Percentiles rank a stretch among this genome's conserved stretches.
These are phyloP conservation scores for Fusarium poae DNA, from an alignment of 2,329 filamentous ascomycete species.

Conservation along the genomic window DNA sequence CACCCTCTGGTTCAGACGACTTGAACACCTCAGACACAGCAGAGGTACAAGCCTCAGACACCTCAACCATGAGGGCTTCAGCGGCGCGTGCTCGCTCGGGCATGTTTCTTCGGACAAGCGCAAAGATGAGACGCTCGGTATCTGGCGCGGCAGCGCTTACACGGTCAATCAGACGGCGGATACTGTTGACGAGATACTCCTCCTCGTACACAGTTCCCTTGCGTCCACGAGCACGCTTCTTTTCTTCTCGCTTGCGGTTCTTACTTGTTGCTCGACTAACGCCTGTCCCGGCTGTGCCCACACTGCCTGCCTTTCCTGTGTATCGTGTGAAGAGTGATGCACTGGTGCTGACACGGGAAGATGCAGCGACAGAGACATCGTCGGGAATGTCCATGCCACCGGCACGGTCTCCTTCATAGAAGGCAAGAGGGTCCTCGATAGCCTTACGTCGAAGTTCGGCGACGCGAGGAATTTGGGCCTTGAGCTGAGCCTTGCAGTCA, in stretches of 20 bases:
- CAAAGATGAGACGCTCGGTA: constrained; percentile 79
- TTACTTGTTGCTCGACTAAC: constrained; percentile 85
- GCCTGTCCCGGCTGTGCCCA: constrained; percentile 77
- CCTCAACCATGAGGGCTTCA: constrained; percentile 78
- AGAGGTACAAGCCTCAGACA: constrained; percentile 75
- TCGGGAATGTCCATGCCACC: constrained; percentile 82
- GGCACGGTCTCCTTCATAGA: constrained; percentile 82
- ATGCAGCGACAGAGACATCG: constrained; percentile 89
- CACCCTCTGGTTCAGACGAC: constrained; percentile 22
- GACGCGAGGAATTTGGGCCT: constrained; percentile 87
- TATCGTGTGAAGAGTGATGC: constrained; percentile 95
- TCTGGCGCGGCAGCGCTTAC: constrained; percentile 81
- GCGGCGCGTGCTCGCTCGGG: constrained; percentile 85
- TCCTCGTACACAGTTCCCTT: constrained; percentile 99
- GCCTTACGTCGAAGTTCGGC: constrained; percentile 85
- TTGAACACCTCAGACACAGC: constrained; percentile 79
- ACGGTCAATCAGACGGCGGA: constrained; percentile 84
- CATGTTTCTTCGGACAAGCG: constrained; percentile 84
- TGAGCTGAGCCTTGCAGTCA: constrained; percentile 88
- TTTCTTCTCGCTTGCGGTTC: constrained; percentile 89
- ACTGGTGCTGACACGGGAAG: constrained; percentile 82
- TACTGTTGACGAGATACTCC: constrained; percentile 92
- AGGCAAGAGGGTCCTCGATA: constrained; percentile 84
- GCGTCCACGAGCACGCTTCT: constrained; percentile 93
- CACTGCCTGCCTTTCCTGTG: constrained; percentile 75